These are phyloP conservation scores for Beta corolliflora DNA, from an alignment of 179 eudicot genomes.

Conservation along the genomic window DNA sequence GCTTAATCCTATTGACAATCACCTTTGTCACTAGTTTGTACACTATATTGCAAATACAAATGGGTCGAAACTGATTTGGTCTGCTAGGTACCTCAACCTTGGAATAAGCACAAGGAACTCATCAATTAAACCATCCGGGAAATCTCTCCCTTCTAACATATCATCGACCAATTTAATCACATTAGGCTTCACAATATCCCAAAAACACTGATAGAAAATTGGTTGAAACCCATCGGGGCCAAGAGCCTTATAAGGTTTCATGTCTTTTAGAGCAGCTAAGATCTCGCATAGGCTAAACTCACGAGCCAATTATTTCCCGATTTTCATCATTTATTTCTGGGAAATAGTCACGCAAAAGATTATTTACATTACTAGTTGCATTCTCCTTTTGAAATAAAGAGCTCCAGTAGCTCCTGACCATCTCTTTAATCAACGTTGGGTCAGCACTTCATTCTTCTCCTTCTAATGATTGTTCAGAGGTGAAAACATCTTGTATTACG, in stretches of 20 bases:
- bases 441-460: no score
- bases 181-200: neutral
- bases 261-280: neutral
- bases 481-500: no score
- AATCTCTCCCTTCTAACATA: neutral
- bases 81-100: neutral
- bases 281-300: neutral
- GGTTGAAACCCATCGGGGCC: neutral
- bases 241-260: neutral
- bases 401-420: no score
- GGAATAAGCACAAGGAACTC: neutral
- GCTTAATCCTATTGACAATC: neutral
- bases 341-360: neutral
- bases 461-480: no score
- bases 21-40: slow-evolving; percentile 6
- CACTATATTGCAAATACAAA: neutral
- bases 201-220: neutral
- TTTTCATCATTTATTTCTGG: neutral
- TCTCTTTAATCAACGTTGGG: no score
- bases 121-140: neutral
- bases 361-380: no score
- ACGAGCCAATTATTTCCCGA: no score
- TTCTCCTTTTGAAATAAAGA: no score
- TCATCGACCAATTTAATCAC: neutral
- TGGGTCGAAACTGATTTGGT: neutral